phyloP scores from a whole-genome alignment of 2,329 filamentous ascomycete genomes.

The Alternaria angustiovoidea region DNA sequence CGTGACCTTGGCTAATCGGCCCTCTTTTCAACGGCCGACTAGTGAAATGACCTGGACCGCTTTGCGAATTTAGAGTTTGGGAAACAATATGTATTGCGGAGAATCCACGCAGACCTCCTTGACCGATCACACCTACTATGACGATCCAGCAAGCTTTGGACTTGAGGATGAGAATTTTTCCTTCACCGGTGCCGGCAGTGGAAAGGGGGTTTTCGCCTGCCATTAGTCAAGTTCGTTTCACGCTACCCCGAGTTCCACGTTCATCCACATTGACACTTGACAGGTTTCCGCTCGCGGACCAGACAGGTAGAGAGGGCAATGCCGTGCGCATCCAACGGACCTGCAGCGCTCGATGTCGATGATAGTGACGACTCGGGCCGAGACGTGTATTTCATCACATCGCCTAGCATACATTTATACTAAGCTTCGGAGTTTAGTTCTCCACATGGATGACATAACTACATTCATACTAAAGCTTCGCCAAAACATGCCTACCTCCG shows the following conservation, averaged over 20 bases:
- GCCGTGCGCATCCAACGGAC: not conserved
- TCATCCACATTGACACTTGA: constrained; percentile 11
- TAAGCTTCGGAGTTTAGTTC: constrained; percentile 9
- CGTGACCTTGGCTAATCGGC: not conserved
- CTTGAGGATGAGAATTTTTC: not conserved
- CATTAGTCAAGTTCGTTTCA: constrained; percentile 8
- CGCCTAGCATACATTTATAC: not conserved
- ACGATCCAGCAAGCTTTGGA: not conserved
- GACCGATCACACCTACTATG: not conserved
- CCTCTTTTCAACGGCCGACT: constrained; percentile 9
- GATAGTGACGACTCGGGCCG: not conserved
- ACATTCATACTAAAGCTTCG: constrained; percentile 32
- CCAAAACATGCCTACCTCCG: constrained; percentile 37
- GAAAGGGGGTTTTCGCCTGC: constrained; percentile 1
- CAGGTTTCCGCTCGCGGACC: constrained; percentile 3
- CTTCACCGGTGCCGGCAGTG: not conserved
- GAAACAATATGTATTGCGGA: not conserved
- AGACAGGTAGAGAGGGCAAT: not conserved
- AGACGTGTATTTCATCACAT: not conserved
- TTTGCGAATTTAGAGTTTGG: not conserved
- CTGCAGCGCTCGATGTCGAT: not conserved
- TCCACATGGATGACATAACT: not conserved
- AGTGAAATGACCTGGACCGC: constrained; percentile 2
- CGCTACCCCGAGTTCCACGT: constrained; percentile 13
- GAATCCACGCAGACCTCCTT: not conserved